A percentile compares a stretch with the other conserved stretches of the same genome.
phyloP scores from a whole-genome alignment of 2,329 filamentous ascomycete species.

The Hymenoscyphus albidus region DNA sequence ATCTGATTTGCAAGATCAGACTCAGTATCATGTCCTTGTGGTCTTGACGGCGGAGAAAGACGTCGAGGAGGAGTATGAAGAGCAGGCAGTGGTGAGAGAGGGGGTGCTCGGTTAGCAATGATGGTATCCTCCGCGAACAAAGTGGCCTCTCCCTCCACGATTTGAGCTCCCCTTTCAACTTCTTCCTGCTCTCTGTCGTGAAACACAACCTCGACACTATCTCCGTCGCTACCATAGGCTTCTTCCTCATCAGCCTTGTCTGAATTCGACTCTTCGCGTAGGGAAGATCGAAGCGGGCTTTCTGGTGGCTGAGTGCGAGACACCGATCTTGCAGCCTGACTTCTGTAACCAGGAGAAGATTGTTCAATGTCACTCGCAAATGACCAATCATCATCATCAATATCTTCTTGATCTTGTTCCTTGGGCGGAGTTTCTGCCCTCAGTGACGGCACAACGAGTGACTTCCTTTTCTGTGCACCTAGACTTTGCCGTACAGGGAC shows the following conservation, averaged over 20 bases:
- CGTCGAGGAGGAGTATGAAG: conserved; percentile 11
- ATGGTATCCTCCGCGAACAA: conserved; percentile 1
- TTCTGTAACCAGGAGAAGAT: conserved; percentile 15
- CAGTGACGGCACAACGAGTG: conserved; percentile 1
- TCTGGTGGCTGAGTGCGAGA: conserved; percentile 25
- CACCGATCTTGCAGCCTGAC: conserved; percentile 21
- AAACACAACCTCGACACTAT: not conserved
- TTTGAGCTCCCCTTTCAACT: not conserved
- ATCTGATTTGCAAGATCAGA: conserved; percentile 52
- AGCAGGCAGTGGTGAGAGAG: conserved; percentile 13
- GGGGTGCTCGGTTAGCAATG: not conserved
- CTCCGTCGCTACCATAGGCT: not conserved
- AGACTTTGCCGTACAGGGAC: conserved; percentile 15
- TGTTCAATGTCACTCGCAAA: conserved; percentile 26
- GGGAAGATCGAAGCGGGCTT: not conserved
- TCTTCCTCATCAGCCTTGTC: not conserved
- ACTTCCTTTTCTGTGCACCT: conserved; percentile 11
- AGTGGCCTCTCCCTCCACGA: not conserved
- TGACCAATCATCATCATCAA: conserved; percentile 20
- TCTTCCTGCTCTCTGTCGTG: not conserved
- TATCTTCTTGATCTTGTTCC: conserved; percentile 3
- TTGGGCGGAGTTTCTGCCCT: not conserved
- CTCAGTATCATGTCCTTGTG: conserved; percentile 20
- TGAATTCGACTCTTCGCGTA: too few species aligned
- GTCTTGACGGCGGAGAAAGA: conserved; percentile 1